phyloP scores from a whole-genome alignment of 352 stramenopile genomes.

The Globisporangium nagaii region DNA sequence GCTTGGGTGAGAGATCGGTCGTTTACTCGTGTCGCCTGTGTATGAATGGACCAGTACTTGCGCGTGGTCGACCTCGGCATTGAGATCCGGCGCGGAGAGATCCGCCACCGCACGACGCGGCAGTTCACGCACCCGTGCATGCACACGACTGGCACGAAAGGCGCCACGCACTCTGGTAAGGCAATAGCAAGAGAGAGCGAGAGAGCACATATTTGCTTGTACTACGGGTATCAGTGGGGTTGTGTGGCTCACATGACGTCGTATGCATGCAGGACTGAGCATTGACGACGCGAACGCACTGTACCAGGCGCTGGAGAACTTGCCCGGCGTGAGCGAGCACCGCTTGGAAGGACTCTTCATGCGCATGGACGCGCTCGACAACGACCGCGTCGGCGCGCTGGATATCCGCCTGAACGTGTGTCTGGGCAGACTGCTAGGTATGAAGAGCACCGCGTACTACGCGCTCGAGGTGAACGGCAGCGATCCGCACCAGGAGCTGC shows the following conservation, averaged over 20 bases:
- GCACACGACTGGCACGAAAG: conserved; percentile 60
- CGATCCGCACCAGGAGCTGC: conserved; percentile 50
- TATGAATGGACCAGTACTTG: conserved; percentile 40
- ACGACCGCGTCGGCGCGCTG: conserved; percentile 41
- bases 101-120: conserved; percentile 41
- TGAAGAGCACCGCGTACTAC: conserved; percentile 37
- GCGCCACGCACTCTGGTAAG: conserved; percentile 47
- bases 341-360: conserved; percentile 43
- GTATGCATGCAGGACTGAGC: conserved; percentile 55
- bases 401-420: conserved; percentile 48
- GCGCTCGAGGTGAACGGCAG: conserved; percentile 44
- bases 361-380: conserved; percentile 57
- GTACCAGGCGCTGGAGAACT: conserved; percentile 37
- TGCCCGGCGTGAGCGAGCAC: conserved; percentile 28
- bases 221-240: too few species aligned
- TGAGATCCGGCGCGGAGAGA: conserved; percentile 68
- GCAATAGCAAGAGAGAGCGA: too few species aligned
- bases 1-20: too few species aligned
- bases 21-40: not conserved
- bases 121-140: conserved; percentile 36
- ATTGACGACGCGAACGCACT: conserved; percentile 75
- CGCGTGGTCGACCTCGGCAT: conserved; percentile 59
- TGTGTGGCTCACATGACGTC: too few species aligned
- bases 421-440: conserved; percentile 28
- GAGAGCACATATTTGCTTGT: too few species aligned